Conservation (phyloP, 176 grass and related monocot species). For the Aegilops bicornis region DNA sequence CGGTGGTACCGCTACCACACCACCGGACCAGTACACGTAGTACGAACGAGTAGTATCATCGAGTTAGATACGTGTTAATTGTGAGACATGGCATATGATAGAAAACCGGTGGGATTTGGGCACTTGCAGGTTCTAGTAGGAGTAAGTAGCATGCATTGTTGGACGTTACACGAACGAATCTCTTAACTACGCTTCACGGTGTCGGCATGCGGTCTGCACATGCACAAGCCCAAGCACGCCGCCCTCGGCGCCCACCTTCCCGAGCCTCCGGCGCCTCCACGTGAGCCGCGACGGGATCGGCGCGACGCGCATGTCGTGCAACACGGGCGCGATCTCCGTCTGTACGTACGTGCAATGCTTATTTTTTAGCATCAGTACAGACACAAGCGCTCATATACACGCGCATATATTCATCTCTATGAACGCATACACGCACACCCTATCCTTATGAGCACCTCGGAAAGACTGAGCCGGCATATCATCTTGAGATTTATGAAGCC, state of each 20-base stretch:
- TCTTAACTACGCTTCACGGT: neutral
- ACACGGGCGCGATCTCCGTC: neutral
- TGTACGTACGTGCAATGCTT: neutral
- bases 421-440: too few species aligned
- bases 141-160: too few species aligned
- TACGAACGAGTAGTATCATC: neutral
- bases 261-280: neutral
- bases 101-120: neutral
- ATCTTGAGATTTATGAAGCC: too few species aligned
- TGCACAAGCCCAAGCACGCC: neutral
- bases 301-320: too few species aligned
- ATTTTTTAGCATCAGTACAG: too few species aligned
- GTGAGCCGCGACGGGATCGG: neutral
- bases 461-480: too few species aligned
- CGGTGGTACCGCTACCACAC: too few species aligned
- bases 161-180: too few species aligned
- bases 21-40: neutral
- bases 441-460: too few species aligned
- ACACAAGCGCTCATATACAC: too few species aligned
- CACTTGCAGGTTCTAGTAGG: neutral
- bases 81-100: neutral
- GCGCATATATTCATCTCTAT: too few species aligned
- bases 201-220: conserved; percentile 29
- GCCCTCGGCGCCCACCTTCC: neutral
- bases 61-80: neutral